Conservation (phyloP, 208 protist genomes). For the Acanthamoeba triangularis region DNA sequence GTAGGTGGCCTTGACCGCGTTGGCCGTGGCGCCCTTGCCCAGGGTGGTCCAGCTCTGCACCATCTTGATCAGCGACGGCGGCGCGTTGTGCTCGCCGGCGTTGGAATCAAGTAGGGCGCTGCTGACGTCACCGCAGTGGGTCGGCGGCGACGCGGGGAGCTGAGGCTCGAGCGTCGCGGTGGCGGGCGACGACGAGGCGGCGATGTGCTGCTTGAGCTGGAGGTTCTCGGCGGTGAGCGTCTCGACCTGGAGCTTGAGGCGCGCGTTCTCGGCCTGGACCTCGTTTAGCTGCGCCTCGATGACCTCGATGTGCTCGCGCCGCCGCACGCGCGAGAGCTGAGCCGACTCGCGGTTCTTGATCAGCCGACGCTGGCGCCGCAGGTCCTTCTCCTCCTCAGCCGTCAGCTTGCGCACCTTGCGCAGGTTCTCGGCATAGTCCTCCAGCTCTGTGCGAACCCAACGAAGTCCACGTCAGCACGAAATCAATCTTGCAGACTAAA, state of each 20-base stretch:
- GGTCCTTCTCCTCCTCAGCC: constrained; percentile 77
- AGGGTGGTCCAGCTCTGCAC: constrained; percentile 4
- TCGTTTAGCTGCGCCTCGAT: constrained; percentile 82
- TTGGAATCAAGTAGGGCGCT: not conserved
- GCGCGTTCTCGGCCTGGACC: constrained; percentile 78
- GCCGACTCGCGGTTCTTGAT: constrained; percentile 89
- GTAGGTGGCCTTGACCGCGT: constrained; percentile 25
- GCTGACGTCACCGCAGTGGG: not conserved
- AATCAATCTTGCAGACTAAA: too few species aligned
- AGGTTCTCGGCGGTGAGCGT: constrained; percentile 51
- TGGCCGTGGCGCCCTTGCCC: not conserved
- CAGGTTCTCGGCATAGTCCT: constrained; percentile 53
- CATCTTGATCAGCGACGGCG: not conserved
- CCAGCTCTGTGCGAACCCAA: not conserved
- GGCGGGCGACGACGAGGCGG: not conserved
- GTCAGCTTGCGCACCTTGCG: constrained; percentile 30
- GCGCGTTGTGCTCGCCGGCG: not conserved
- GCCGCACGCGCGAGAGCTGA: constrained; percentile 86
- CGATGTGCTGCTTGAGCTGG: constrained; percentile 56
- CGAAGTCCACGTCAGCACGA: not conserved
- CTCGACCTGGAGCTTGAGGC: constrained; percentile 77
- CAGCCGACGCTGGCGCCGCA: constrained; percentile 85
- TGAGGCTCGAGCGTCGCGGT: not conserved
- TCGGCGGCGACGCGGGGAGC: not conserved
- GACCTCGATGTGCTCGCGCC: constrained; percentile 85